These are phyloP conservation scores for Fragaria iinumae DNA, from an alignment of 306 rosid species.

Conservation along the genomic window DNA sequence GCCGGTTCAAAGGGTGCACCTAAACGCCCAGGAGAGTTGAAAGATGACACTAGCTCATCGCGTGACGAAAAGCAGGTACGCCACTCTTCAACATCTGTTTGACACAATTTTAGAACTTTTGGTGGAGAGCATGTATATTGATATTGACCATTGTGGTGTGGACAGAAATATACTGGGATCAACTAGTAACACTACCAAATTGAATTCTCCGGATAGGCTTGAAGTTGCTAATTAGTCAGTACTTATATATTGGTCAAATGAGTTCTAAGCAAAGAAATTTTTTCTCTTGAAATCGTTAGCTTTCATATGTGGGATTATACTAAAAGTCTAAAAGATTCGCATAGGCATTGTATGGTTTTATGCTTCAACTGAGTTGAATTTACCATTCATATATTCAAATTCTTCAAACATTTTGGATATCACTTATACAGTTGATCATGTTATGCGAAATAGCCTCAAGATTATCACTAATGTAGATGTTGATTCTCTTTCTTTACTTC, in stretches of 20 bases:
- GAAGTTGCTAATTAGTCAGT: not conserved
- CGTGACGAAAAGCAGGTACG: slow-evolving; percentile 82
- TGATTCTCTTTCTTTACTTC: slow-evolving; percentile 8
- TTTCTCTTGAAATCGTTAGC: slow-evolving; percentile 1
- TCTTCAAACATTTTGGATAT: not conserved
- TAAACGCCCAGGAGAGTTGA: slow-evolving; percentile 71
- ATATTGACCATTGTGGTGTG: not conserved
- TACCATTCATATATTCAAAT: not conserved
- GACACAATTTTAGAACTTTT: not conserved
- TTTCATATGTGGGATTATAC: not conserved
- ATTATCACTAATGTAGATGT: slow-evolving; percentile 7
- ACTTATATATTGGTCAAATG: not conserved
- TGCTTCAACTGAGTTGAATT: not conserved
- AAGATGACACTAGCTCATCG: slow-evolving; percentile 74
- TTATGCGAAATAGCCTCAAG: slow-evolving; percentile 2
- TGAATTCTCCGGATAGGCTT: too few species aligned
- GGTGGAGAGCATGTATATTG: slow-evolving; percentile 4
- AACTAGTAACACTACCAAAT: not conserved
- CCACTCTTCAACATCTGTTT: not conserved
- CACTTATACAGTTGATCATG: not conserved
- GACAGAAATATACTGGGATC: not conserved
- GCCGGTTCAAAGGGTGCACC: slow-evolving; percentile 78
- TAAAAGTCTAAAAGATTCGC: not conserved
- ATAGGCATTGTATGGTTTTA: not conserved
- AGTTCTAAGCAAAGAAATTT: not conserved